These are phyloP conservation scores for Zea luxurians DNA, from an alignment of 176 grass and related monocot genomes.

Conservation along the genomic window DNA sequence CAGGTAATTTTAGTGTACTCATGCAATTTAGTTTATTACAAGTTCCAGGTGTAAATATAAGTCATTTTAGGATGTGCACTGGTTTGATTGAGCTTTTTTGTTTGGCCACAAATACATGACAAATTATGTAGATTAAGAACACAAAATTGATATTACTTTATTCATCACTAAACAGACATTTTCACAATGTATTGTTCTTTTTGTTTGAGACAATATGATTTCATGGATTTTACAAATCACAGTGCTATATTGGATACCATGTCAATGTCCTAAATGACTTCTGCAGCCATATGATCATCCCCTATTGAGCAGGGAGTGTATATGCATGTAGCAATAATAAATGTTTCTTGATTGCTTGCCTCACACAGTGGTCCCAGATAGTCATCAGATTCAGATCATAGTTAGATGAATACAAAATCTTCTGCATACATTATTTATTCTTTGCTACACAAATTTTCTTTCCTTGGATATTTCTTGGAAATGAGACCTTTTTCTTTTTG, in stretches of 20 bases:
- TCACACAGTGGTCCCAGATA: background rate
- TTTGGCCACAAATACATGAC: background rate
- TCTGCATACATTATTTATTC: background rate
- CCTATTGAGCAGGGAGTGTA: background rate
- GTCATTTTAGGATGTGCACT: background rate
- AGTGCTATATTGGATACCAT: background rate
- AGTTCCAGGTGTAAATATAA: background rate
- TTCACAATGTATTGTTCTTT: background rate
- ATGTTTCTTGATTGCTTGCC: slow-evolving; percentile 21
- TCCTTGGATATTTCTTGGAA: no score
- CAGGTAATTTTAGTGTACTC: slow-evolving; percentile 49
- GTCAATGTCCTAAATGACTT: slow-evolving; percentile 1
- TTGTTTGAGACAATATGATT: background rate
- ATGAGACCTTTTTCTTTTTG: no score
- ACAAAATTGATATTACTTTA: background rate
- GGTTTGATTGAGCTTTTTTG: background rate
- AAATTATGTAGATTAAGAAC: background rate
- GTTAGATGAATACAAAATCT: background rate
- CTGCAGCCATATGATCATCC: background rate
- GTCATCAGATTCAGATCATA: slow-evolving; percentile 11
- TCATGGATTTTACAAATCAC: background rate
- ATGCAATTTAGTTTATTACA: slow-evolving; percentile 22
- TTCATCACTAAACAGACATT: background rate
- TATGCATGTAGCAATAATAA: slow-evolving; percentile 20
- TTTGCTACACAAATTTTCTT: background rate